Base-by-base conservation (phyloP, 331 rosid genomes). In the Saraca asoca region DNA sequence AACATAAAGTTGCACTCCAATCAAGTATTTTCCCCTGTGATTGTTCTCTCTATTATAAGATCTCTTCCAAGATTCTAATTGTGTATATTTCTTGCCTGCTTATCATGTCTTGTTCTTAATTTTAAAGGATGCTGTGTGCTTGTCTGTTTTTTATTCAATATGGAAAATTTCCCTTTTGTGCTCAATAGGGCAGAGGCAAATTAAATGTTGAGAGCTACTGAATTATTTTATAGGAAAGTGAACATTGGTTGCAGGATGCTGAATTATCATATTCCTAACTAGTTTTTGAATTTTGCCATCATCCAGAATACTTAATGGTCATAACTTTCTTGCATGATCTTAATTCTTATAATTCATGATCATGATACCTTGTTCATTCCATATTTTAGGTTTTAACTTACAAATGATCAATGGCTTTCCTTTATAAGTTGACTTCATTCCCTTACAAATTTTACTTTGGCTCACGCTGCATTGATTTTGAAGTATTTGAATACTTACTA, bases 11-110 rank as follows among this genome's bases (percentile, higher is more conserved):
- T 67, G 56, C 73, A 62, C n/a, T 19, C 74, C 37, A 12, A 69
- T 73, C 73, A 60, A 72, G 95, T 83, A 83, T 19, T 57, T 59
- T 58, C 9, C 76, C 53, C 59, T 41, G 20, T 19, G 56, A 35
- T 53, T 8, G 12, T 73, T 68, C 29, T 42, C 24, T 20, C 9
- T 34, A 7, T 60, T 59, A 17, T 62, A 63, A 49, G 38, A 46
- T 15, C 51, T 43, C 5, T 39, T 39, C 8, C 43, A 39, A 10
- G 10, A 7, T 39, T 24, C 31, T 24, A 24, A 24, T 3, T 24
- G 31, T 24, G 31, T 24, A n/a, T 24, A 24, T 24, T 46, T 41
- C 51, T 56, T 34, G 69, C 24, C 10, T 33, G 24, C 14, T 14
- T 2, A 24, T 39, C 13, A 50, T 24, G 2, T 59, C 34, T 68